Conservation (phyloP, 2,329 filamentous ascomycete genomes). For the Penicillium glabrum region DNA sequence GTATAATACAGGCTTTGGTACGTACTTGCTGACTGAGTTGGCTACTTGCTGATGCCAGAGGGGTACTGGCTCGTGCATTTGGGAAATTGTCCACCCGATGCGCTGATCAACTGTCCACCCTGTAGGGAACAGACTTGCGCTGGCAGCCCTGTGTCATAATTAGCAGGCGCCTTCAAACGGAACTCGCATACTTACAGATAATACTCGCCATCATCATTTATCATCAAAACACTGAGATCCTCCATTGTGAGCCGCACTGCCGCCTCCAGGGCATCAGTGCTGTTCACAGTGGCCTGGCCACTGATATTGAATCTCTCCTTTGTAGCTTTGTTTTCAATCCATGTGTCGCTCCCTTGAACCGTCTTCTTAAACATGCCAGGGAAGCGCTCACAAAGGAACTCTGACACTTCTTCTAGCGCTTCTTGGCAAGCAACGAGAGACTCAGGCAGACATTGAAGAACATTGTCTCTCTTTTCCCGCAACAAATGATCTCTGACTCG, state of each 20-base stretch:
- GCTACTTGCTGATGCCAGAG: slow-evolving; percentile 51
- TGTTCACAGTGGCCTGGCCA: slow-evolving; percentile 23
- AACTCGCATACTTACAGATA: slow-evolving; percentile 41
- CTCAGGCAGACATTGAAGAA: slow-evolving; percentile 47
- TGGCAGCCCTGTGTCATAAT: slow-evolving; percentile 43
- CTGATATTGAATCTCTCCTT: slow-evolving; percentile 45
- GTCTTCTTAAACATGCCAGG: slow-evolving; percentile 44
- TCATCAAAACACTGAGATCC: slow-evolving; percentile 52
- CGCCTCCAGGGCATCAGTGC: slow-evolving; percentile 49
- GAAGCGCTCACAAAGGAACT: slow-evolving; percentile 47
- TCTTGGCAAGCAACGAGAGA: slow-evolving; percentile 50
- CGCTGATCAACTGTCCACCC: slow-evolving; percentile 52
- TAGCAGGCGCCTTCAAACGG: not conserved
- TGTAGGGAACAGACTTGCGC: slow-evolving; percentile 54
- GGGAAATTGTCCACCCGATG: slow-evolving; percentile 51
- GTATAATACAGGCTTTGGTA: not conserved
- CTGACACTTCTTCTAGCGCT: slow-evolving; percentile 46
- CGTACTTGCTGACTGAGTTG: slow-evolving; percentile 45
- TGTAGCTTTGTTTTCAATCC: slow-evolving; percentile 45
- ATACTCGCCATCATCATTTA: slow-evolving; percentile 48
- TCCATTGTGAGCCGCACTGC: slow-evolving; percentile 53
- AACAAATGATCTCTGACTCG: slow-evolving; percentile 44
- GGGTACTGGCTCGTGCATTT: slow-evolving; percentile 49
- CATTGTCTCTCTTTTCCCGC: slow-evolving; percentile 37
- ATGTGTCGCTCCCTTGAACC: slow-evolving; percentile 24